phyloP scores from a whole-genome alignment of 2,329 filamentous ascomycete species.

The Pyrenochaeta sp. region DNA sequence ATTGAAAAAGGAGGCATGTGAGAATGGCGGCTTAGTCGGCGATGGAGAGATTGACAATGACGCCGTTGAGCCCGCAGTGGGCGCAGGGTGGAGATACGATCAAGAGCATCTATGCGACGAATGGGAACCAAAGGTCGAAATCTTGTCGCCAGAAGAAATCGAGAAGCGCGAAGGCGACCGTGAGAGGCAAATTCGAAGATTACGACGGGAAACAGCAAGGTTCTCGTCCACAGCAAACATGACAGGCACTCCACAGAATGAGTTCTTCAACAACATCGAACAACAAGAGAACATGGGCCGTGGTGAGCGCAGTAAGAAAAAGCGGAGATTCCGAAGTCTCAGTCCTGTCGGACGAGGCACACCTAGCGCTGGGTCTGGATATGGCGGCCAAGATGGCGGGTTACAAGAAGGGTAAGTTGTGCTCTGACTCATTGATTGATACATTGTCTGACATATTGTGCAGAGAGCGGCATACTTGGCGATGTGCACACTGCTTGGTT shows the following conservation, averaged over 20 bases:
- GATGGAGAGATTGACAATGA: slow-evolving; percentile 86
- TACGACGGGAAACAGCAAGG: slow-evolving; percentile 88
- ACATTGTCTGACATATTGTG: slow-evolving; percentile 18
- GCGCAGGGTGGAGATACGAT: slow-evolving; percentile 95
- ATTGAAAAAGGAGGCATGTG: slow-evolving; percentile 94
- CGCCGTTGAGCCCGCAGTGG: slow-evolving; percentile 74
- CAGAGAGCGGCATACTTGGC: slow-evolving; percentile 81
- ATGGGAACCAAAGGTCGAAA: slow-evolving; percentile 61
- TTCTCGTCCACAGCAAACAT: slow-evolving; percentile 89
- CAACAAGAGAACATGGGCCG: slow-evolving; percentile 81
- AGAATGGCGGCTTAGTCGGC: slow-evolving; percentile 83
- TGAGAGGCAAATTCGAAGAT: slow-evolving; percentile 84
- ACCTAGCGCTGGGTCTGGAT: slow-evolving; percentile 74
- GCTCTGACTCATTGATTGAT: slow-evolving; percentile 3
- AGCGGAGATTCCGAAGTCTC: slow-evolving; percentile 86
- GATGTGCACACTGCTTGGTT: slow-evolving; percentile 85
- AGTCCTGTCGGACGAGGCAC: slow-evolving; percentile 85
- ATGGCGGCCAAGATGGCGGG: slow-evolving; percentile 71
- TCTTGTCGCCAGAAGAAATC: slow-evolving; percentile 91
- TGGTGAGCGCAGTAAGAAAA: slow-evolving; percentile 94
- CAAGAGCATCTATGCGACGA: slow-evolving; percentile 77
- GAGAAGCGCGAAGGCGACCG: slow-evolving; percentile 95
- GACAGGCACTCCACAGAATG: slow-evolving; percentile 70
- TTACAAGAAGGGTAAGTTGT: slow-evolving; percentile 52
- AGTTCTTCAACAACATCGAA: slow-evolving; percentile 66